A percentile compares a stretch with the other conserved stretches of the same genome.
phyloP scores from a whole-genome alignment of 2,329 filamentous ascomycete genomes.

The Neofusicoccum sp. region DNA sequence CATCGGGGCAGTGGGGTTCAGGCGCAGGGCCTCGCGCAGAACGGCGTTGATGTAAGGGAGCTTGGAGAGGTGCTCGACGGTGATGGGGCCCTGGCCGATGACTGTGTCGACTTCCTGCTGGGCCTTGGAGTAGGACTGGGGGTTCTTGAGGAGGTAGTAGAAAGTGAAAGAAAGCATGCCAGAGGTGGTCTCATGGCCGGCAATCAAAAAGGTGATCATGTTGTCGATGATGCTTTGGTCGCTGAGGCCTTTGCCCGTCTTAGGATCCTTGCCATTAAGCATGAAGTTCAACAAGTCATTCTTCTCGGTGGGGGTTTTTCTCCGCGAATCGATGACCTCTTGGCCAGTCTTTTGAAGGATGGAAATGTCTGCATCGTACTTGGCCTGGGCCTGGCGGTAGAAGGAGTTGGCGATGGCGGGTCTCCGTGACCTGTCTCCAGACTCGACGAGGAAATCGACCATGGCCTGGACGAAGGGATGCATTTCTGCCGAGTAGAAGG shows the following conservation, averaged over 20 bases:
- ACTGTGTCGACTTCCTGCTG: slow-evolving; percentile 56
- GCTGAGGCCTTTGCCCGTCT: slow-evolving; percentile 58
- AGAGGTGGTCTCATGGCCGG: slow-evolving; percentile 43
- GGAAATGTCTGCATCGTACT: slow-evolving; percentile 55
- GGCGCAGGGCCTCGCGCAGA: slow-evolving; percentile 55
- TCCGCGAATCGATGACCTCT: slow-evolving; percentile 58
- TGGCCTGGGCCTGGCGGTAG: slow-evolving; percentile 37
- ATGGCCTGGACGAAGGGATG: slow-evolving; percentile 40
- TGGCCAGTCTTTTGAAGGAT: slow-evolving; percentile 55
- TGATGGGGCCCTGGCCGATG: slow-evolving; percentile 47
- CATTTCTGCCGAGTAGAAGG: slow-evolving; percentile 36
- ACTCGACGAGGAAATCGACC: slow-evolving; percentile 37
- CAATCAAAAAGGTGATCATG: slow-evolving; percentile 66
- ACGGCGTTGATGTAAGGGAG: slow-evolving; percentile 56
- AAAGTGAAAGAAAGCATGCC: slow-evolving; percentile 44
- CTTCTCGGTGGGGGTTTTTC: slow-evolving; percentile 53
- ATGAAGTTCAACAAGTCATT: slow-evolving; percentile 62
- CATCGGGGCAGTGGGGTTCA: slow-evolving; percentile 54
- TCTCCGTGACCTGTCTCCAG: slow-evolving; percentile 33
- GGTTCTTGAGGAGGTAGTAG: slow-evolving; percentile 54
- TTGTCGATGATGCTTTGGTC: slow-evolving; percentile 65
- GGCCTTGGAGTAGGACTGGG: slow-evolving; percentile 47
- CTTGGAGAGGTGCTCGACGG: slow-evolving; percentile 49
- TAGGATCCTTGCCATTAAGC: slow-evolving; percentile 58
- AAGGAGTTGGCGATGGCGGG: slow-evolving; percentile 34